Percentiles rank a stretch among this genome's conserved stretches.
Conservation (phyloP, 345 rosid genomes). For the Brassica cretica region DNA sequence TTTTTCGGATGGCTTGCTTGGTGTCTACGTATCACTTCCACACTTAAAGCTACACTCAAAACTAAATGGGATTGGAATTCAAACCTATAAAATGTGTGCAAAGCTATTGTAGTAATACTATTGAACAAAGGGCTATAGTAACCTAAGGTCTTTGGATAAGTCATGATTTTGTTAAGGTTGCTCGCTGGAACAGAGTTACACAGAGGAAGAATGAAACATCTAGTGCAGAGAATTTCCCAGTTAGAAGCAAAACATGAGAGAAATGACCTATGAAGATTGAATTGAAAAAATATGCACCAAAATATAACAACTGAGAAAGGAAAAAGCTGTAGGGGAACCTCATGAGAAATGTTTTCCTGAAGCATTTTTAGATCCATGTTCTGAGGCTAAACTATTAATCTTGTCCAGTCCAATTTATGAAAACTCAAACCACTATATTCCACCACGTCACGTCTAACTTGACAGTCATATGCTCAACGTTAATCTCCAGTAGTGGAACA, state of each 20-base stretch:
- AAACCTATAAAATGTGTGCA: not conserved
- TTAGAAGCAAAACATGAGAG: constrained; percentile 18
- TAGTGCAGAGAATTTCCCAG: constrained; percentile 30
- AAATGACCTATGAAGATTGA: not conserved
- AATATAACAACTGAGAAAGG: not conserved
- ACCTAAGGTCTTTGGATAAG: constrained; percentile 84
- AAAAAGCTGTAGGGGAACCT: not conserved
- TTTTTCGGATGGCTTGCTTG: not conserved
- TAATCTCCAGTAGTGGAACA: constrained; percentile 35
- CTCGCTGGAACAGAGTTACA: constrained; percentile 57
- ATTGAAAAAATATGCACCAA: not conserved
- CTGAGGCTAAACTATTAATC: constrained; percentile 60
- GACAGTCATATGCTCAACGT: constrained; percentile 57
- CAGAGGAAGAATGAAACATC: constrained; percentile 74
- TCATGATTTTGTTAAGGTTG: constrained; percentile 53
- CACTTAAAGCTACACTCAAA: not conserved
- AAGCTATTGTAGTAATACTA: not conserved
- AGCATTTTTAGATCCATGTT: constrained; percentile 45
- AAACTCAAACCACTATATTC: constrained; percentile 41
- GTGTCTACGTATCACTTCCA: not conserved
- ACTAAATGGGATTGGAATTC: not conserved
- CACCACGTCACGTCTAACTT: constrained; percentile 39
- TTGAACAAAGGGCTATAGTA: not conserved
- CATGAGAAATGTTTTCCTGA: not conserved
- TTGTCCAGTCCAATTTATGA: constrained; percentile 54